Base-by-base conservation (phyloP, 2,329 filamentous ascomycete species). In the Alternaria dauci region DNA sequence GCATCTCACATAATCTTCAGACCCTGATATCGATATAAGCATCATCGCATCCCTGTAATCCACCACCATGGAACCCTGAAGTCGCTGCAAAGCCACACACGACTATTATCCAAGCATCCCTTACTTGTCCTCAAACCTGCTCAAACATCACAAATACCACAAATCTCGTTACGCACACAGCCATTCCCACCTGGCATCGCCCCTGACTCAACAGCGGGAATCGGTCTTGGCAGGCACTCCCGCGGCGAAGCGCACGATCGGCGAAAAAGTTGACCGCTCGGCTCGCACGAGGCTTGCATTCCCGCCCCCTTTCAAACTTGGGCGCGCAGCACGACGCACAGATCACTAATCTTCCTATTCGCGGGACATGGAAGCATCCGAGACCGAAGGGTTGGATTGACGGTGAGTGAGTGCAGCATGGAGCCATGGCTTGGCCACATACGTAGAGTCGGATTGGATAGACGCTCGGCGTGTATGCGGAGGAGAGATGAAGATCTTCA, bases 171-270 rank as follows among this genome's bases (percentile, higher is more conserved):
- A 39, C 44, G 41, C 11, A 44, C 18, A 23, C 34, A 54, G n/a
- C 32, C 50, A 28, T 32, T 46, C 26, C 20, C 20, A 14, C 32
- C 55, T 30, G 25, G 20, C 32, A 36, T 38, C 20, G 46, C 46
- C 6, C 30, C 46, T 50, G 46, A 25, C 46, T 36, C 46, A 26
- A 50, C 20, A 50, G 46, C 32, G 30, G 20, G 43, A 50, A 18
- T 54, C 55, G 41, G 39, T 26, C 61, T 66, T 66, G 63, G 63
- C 63, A 66, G 63, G 61, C 44, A 66, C 63, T 20, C 55, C 36
- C 43, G 44, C 57, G 25, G 46, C 46, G 46, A 50, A 25, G 46
- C 46, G 46, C 30, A 44, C 26, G 41, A 55, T 61, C 55, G 52
- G 39, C 58, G 34, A 32, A n/a, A 26, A 28, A 42, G 42, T 42